Evolutionary conservation across 306 rosid species (phyloP), one percentile per base, ranked within the genome.

Genomic region (Spatholobus suberectus): DNA sequence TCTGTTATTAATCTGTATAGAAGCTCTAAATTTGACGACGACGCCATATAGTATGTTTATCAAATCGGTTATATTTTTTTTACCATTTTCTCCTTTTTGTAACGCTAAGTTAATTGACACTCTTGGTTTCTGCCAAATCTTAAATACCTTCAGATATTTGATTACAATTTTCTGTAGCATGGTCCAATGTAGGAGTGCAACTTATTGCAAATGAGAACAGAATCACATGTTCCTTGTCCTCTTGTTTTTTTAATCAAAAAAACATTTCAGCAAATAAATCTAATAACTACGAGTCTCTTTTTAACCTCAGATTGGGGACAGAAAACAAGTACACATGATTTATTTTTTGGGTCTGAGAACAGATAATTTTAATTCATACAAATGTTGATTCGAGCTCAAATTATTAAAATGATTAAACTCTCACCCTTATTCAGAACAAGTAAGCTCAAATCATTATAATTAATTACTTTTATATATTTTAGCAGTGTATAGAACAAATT

Each of bases 21-120:
- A 72, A 72, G 73, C 76, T 74, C 14, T 68, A 10, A 72, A 18
- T 14, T 82, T 41, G 80, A 46, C 15, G 41, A 58, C 9, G 55
- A 41, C 6, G 32, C 76, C 76, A 15, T 38, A 38, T 38, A 24
- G 26, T 12, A 49, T 37, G 40, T 26, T 58, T 69, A 44, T 82
- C 34, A 17, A 26, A 37, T 37, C 4, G 14, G 6, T 38, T 41
- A 0, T 41, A 10, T 23, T 4, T n/a, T 27, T 29, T 43, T 44
- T n/a, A 27, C 51, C 1, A 44, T 5, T 57, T 75, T 41, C 29
- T 23, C 4, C 27, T n/a, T 37, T 54, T 20, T 21, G 8, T 57
- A 17, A 18, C 37, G 75, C 8, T 62, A 73, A n/a, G 24, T 75
- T 40, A 5, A n/a, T n/a, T n/a, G n/a, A n/a, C n/a, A n/a, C n/a